phyloP scores from a whole-genome alignment of 2,329 filamentous ascomycete species.

The Cytospora mali region DNA sequence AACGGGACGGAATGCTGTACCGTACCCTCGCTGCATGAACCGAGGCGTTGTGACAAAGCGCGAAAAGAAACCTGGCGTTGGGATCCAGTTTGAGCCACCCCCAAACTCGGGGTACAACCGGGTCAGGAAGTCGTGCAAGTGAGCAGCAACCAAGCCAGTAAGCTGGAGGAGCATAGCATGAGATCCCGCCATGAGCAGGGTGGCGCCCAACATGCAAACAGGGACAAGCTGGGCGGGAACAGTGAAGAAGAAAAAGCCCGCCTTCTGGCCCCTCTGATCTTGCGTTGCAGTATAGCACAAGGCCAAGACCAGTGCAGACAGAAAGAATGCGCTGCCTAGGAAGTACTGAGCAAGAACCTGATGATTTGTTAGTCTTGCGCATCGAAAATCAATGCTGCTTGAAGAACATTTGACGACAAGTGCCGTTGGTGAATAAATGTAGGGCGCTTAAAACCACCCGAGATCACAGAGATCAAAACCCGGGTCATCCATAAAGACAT shows the following conservation, averaged over 20 bases:
- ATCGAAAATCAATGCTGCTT: background rate
- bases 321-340: slow-evolving; percentile 55
- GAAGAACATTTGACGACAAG: slow-evolving; percentile 29
- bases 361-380: slow-evolving; percentile 13
- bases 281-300: slow-evolving; percentile 83
- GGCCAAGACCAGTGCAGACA: slow-evolving; percentile 72
- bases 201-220: slow-evolving; percentile 75
- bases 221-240: slow-evolving; percentile 83
- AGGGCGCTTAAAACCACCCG: slow-evolving; percentile 65
- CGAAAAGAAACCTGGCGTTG: slow-evolving; percentile 73
- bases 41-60: slow-evolving; percentile 62
- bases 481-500: slow-evolving; percentile 72
- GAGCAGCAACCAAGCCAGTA: slow-evolving; percentile 83
- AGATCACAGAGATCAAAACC: slow-evolving; percentile 59
- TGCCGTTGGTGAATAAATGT: slow-evolving; percentile 49
- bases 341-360: slow-evolving; percentile 57
- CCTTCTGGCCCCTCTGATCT: slow-evolving; percentile 76
- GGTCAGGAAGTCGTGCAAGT: slow-evolving; percentile 87
- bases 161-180: slow-evolving; percentile 63
- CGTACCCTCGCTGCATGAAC: slow-evolving; percentile 57
- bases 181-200: slow-evolving; percentile 66
- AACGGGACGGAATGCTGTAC: slow-evolving; percentile 58
- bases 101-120: slow-evolving; percentile 88
- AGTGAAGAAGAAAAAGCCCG: slow-evolving; percentile 79
- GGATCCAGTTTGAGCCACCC: slow-evolving; percentile 75